phyloP scores from a whole-genome alignment of 1,284 basidiomycete genomes.

The Schizophyllum commune region DNA sequence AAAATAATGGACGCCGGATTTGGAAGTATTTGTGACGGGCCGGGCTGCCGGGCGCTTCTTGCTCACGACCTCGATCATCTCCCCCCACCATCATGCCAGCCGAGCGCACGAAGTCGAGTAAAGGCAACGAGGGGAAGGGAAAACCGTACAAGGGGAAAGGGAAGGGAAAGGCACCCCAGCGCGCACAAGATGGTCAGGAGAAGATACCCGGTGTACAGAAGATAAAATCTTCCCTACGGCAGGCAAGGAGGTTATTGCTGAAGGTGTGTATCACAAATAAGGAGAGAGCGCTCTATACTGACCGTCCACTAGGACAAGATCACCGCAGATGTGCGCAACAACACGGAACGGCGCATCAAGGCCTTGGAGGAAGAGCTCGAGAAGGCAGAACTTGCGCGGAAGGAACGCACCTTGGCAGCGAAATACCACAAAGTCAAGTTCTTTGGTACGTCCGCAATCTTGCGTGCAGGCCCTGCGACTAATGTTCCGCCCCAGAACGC shows the following conservation, averaged over 20 bases:
- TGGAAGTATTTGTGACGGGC: too few species aligned
- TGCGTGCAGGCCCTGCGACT: too few species aligned
- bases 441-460: constrained; percentile 53
- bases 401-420: constrained; percentile 65
- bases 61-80: too few species aligned
- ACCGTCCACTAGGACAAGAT: constrained; percentile 53
- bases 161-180: too few species aligned
- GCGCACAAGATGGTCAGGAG: too few species aligned
- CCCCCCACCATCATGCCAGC: too few species aligned
- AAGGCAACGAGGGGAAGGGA: too few species aligned
- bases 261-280: constrained; percentile 39
- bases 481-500: too few species aligned
- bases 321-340: constrained; percentile 69
- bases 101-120: too few species aligned
- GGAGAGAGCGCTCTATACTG: constrained; percentile 3
- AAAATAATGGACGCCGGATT: too few species aligned
- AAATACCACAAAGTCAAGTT: constrained; percentile 86
- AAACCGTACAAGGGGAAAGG: too few species aligned
- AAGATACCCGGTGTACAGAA: constrained; percentile 60
- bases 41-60: too few species aligned
- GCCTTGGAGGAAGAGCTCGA: constrained; percentile 68
- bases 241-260: constrained; percentile 70
- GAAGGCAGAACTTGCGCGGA: constrained; percentile 58
- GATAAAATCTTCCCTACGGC: constrained; percentile 71
- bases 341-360: constrained; percentile 69